Percentiles rank a stretch among this genome's conserved stretches.
These are phyloP conservation scores for Capronia americana DNA, from an alignment of 2,329 filamentous ascomycete species.

Conservation along the genomic window DNA sequence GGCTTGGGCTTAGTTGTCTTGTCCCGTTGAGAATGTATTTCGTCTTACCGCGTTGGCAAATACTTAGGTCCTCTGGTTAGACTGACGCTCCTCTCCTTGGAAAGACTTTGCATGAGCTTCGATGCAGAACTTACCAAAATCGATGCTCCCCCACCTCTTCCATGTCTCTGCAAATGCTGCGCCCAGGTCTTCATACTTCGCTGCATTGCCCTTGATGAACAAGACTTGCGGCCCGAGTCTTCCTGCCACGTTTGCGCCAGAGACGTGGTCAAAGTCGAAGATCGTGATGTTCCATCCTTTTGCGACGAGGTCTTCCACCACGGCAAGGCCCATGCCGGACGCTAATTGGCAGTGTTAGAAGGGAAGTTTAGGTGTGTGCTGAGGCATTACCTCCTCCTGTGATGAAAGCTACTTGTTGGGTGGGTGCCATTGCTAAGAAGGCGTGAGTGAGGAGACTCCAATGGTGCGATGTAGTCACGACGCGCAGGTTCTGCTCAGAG, in stretches of 20 bases:
- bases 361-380: not conserved
- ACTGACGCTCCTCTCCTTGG: not conserved
- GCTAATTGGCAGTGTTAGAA: not conserved
- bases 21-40: too few relatives aligned
- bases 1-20: not conserved
- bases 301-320: slow-evolving; percentile 6
- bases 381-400: slow-evolving; percentile 1
- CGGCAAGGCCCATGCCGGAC: slow-evolving; percentile 12
- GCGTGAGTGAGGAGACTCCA: not conserved
- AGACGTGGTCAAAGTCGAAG: not conserved
- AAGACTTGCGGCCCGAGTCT: slow-evolving; percentile 3
- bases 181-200: slow-evolving; percentile 5
- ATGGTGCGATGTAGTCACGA: not conserved
- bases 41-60: slow-evolving; percentile 13
- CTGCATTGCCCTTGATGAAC: not conserved
- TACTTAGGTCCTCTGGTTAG: not conserved
- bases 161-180: not conserved
- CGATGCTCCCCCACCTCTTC: slow-evolving; percentile 2
- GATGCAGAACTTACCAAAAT: not conserved
- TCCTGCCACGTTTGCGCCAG: slow-evolving; percentile 2
- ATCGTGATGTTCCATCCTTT: slow-evolving; percentile 9
- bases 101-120: not conserved
- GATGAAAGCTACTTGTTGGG: not conserved
- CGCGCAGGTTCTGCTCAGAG: not conserved
- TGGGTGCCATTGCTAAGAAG: not conserved